phyloP scores from a whole-genome alignment of 2,329 filamentous ascomycete genomes.

The Immersiporthe knoxdaviesiana region DNA sequence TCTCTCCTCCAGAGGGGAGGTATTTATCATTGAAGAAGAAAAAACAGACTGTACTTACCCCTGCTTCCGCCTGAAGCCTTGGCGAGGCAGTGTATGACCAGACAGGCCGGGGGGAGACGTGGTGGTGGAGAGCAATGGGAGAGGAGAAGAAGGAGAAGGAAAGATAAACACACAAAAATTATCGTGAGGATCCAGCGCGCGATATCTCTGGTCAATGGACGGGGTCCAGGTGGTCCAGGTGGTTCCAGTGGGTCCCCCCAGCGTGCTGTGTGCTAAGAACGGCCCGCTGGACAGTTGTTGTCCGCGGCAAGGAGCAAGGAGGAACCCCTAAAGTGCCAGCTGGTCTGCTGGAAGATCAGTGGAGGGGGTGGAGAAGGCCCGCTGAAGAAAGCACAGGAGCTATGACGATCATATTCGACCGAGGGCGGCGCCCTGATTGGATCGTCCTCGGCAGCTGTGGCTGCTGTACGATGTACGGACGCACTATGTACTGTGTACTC shows the following conservation, averaged over 20 bases:
- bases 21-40: background rate
- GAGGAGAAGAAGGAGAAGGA: background rate
- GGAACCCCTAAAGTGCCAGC: background rate
- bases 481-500: too few relatives aligned
- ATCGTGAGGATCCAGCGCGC: constrained; percentile 6
- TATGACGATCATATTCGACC: background rate
- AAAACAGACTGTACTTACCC: background rate
- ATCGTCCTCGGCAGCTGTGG: background rate
- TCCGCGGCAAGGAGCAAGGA: constrained; percentile 7
- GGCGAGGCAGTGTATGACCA: constrained; percentile 6
- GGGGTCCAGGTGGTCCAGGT: constrained; percentile 3
- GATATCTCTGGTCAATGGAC: constrained; percentile 8
- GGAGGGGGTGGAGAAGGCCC: background rate
- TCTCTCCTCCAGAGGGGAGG: background rate
- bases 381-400: background rate
- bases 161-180: constrained; percentile 3
- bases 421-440: background rate
- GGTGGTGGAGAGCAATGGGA: constrained; percentile 1
- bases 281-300: constrained; percentile 1
- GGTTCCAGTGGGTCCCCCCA: constrained; percentile 6
- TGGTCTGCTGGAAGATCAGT: constrained; percentile 1
- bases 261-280: background rate
- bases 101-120: background rate
- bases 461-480: too few relatives aligned
- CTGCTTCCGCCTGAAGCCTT: background rate